A percentile compares a stretch with the other conserved stretches of the same genome.
Evolutionary conservation across 345 rosid species (phyloP).

Genomic region (Euphorbia tirucalli): DNA sequence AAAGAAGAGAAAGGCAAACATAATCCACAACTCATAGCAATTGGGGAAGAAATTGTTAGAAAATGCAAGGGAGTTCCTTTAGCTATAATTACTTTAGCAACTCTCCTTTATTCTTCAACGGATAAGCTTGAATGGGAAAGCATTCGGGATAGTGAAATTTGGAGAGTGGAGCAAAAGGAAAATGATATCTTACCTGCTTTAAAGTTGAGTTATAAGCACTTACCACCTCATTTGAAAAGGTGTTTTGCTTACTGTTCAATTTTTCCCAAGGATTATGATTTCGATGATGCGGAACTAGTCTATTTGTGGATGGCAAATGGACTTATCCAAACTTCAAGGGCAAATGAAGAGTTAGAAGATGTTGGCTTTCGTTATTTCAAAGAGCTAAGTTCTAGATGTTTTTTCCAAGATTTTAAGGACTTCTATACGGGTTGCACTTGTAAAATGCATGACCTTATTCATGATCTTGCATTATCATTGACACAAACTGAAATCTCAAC

Average conservation of each 20-base stretch:
- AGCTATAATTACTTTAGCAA: too few species aligned
- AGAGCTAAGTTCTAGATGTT: too few species aligned
- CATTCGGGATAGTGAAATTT: constrained; percentile 8
- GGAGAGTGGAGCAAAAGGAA: not conserved
- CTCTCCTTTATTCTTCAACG: not conserved
- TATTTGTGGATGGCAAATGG: constrained; percentile 29
- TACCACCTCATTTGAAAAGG: constrained; percentile 7
- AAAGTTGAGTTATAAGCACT: constrained; percentile 16
- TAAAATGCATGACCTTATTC: too few species aligned
- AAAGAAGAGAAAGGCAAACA: not conserved
- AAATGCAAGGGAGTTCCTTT: constrained; percentile 30
- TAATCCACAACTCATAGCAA: not conserved
- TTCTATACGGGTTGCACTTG: too few species aligned
- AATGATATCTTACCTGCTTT: not conserved
- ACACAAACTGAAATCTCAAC: too few species aligned
- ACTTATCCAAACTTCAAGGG: not conserved
- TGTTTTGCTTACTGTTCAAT: too few species aligned
- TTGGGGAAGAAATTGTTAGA: constrained; percentile 15
- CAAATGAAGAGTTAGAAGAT: too few species aligned
- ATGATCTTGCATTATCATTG: not conserved
- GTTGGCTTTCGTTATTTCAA: too few species aligned
- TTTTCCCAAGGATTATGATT: too few species aligned
- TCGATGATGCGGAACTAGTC: not conserved
- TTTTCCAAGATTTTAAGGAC: too few species aligned
- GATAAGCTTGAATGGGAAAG: constrained; percentile 6